Percentiles rank a stretch among this genome's conserved stretches.
Conservation (phyloP, 163 green algal species). For the Chlorella variabilis region DNA sequence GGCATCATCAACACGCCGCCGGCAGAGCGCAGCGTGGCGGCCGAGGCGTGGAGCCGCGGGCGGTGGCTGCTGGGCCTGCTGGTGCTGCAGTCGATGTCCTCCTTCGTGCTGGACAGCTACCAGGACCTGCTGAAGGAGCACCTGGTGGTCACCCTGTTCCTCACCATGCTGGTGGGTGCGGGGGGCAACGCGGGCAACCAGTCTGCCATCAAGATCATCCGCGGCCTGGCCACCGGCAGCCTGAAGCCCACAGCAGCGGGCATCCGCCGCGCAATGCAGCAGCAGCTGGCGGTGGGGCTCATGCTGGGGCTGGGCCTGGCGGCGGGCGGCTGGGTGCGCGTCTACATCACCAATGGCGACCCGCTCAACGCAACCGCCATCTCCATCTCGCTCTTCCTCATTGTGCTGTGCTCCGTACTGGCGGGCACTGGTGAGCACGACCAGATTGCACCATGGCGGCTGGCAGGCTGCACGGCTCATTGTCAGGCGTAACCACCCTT, state of each 20-base stretch:
- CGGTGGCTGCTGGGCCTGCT: conserved; percentile 92
- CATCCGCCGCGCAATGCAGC: conserved; percentile 59
- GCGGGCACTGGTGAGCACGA: conserved; percentile 61
- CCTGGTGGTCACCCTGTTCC: conserved; percentile 86
- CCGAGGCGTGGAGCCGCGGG: conserved; percentile 59
- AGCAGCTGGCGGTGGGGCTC: conserved; percentile 82
- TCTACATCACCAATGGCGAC: conserved; percentile 82
- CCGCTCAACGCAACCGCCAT: conserved; percentile 81
- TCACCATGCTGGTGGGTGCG: not conserved
- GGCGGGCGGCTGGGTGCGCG: conserved; percentile 77
- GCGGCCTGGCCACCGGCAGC: conserved; percentile 76
- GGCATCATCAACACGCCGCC: conserved; percentile 36
- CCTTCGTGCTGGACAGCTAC: conserved; percentile 87
- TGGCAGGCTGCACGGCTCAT: too few species aligned
- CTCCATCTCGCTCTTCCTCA: conserved; percentile 82
- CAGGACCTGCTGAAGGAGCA: conserved; percentile 81
- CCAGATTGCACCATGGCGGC: too few species aligned
- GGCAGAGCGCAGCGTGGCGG: conserved; percentile 1
- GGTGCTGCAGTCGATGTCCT: conserved; percentile 83
- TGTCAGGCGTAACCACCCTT: too few species aligned
- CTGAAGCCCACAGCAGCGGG: conserved; percentile 57
- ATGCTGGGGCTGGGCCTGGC: conserved; percentile 78
- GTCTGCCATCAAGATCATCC: conserved; percentile 91
- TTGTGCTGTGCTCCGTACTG: conserved; percentile 85
- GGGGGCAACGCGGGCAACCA: conserved; percentile 95